A percentile compares a stretch with the other conserved stretches of the same genome.
These are phyloP conservation scores for Podospora australis DNA, from an alignment of 495 filamentous ascomycete genomes.

Conservation along the genomic window DNA sequence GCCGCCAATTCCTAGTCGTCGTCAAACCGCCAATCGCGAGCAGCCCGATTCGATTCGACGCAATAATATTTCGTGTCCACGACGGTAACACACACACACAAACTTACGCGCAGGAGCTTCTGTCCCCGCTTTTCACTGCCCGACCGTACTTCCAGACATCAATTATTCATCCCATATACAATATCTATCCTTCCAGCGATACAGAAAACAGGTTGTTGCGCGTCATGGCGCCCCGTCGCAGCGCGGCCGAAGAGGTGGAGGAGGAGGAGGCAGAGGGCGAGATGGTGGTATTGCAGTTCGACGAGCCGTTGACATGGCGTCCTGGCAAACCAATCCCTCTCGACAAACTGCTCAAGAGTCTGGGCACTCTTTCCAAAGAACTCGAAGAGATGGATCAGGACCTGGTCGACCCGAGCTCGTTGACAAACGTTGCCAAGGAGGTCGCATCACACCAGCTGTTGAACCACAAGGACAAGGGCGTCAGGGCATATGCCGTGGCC, in stretches of 20 bases:
- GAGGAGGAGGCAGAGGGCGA: constrained; percentile 24
- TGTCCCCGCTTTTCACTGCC: background rate
- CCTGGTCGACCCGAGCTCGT: constrained; percentile 68
- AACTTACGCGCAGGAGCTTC: no score
- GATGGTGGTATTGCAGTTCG: constrained; percentile 55
- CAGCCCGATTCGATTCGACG: no score
- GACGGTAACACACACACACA: constrained; percentile 2
- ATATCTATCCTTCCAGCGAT: background rate
- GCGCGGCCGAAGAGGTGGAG: constrained; percentile 24
- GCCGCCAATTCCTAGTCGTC: background rate
- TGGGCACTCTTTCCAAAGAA: constrained; percentile 77
- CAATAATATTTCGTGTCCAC: no score
- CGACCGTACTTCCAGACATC: background rate
- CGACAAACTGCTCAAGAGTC: constrained; percentile 70
- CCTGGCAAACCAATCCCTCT: constrained; percentile 84
- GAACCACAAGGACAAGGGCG: constrained; percentile 85
- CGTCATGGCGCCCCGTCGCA: constrained; percentile 34
- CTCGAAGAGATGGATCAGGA: constrained; percentile 84
- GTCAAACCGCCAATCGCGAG: constrained; percentile 1
- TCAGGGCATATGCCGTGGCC: constrained; percentile 79
- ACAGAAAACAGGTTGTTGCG: constrained; percentile 6
- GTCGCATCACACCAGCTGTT: constrained; percentile 76
- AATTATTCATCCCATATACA: background rate
- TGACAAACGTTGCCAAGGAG: constrained; percentile 81
- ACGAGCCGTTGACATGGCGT: constrained; percentile 85